Conservation (phyloP, 192 early-diverging fungal species). For the Funneliformis mosseae region DNA sequence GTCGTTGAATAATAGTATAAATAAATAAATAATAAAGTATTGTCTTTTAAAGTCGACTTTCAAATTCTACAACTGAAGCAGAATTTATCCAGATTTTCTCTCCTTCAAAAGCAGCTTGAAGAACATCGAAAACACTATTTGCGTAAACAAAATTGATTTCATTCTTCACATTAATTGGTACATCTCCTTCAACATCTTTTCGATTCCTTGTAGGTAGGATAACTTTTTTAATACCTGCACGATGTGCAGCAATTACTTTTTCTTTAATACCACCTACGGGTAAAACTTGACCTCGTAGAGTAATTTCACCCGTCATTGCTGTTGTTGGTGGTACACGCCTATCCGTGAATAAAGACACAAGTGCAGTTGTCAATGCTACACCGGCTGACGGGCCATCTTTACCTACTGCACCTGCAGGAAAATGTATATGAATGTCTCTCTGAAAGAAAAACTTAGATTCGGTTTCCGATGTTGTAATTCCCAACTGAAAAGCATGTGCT, state of each 20-base stretch:
- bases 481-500: constrained; percentile 61
- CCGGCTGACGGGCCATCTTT: constrained; percentile 83
- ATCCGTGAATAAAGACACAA: constrained; percentile 75
- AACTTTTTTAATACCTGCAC: constrained; percentile 72
- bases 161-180: constrained; percentile 65
- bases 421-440: constrained; percentile 84
- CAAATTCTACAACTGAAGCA: constrained; percentile 33
- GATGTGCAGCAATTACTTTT: constrained; percentile 82
- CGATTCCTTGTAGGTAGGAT: constrained; percentile 71
- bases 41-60: constrained; percentile 40
- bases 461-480: constrained; percentile 44
- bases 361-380: constrained; percentile 73
- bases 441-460: constrained; percentile 57
- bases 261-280: constrained; percentile 89
- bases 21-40: neutral
- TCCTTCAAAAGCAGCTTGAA: constrained; percentile 60
- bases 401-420: constrained; percentile 76
- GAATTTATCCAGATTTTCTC: constrained; percentile 27
- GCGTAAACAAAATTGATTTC: constrained; percentile 76
- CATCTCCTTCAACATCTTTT: constrained; percentile 71
- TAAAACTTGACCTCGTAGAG: constrained; percentile 77
- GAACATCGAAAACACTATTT: constrained; percentile 64
- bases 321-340: constrained; percentile 54
- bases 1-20: too few relatives aligned
- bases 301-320: constrained; percentile 89